Conservation (phyloP, 371 early-diverging fungal genomes). For the Zychaea mexicana region DNA sequence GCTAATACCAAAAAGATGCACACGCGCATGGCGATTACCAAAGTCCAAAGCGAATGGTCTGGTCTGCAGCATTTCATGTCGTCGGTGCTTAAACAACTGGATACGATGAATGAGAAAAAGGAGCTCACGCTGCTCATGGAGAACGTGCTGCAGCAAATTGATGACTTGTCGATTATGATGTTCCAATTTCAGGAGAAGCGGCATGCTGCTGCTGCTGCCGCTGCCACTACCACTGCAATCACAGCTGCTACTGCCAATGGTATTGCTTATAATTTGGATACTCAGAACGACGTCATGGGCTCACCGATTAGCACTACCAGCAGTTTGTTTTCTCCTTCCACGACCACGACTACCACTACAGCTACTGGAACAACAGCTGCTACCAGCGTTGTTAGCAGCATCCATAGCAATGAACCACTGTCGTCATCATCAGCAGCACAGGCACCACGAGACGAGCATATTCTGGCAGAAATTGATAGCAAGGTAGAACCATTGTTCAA, state of each 20-base stretch:
- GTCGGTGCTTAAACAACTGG: constrained; percentile 36
- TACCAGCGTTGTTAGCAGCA: not conserved
- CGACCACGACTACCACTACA: constrained; percentile 15
- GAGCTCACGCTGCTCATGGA: constrained; percentile 29
- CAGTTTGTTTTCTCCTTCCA: constrained; percentile 9
- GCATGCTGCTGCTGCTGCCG: constrained; percentile 22
- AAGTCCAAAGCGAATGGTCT: constrained; percentile 53
- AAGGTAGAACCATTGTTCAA: constrained; percentile 53
- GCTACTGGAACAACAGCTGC: not conserved
- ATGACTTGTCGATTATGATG: constrained; percentile 40
- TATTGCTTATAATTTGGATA: not conserved
- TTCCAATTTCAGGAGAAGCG: constrained; percentile 50
- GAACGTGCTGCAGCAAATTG: constrained; percentile 31
- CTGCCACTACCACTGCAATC: constrained; percentile 21
- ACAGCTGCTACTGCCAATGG: not conserved
- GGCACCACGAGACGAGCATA: constrained; percentile 23
- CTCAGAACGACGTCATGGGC: not conserved
- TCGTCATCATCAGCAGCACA: not conserved
- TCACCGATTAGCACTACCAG: constrained; percentile 18
- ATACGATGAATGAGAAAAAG: constrained; percentile 20
- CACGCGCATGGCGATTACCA: constrained; percentile 29
- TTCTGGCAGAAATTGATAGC: constrained; percentile 47
- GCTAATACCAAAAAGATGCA: constrained; percentile 13
- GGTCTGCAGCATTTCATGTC: constrained; percentile 43
- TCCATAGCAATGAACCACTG: too few relatives aligned